These are phyloP conservation scores for Russula ochroleuca DNA, from an alignment of 768 basidiomycete genomes.

Conservation along the genomic window DNA sequence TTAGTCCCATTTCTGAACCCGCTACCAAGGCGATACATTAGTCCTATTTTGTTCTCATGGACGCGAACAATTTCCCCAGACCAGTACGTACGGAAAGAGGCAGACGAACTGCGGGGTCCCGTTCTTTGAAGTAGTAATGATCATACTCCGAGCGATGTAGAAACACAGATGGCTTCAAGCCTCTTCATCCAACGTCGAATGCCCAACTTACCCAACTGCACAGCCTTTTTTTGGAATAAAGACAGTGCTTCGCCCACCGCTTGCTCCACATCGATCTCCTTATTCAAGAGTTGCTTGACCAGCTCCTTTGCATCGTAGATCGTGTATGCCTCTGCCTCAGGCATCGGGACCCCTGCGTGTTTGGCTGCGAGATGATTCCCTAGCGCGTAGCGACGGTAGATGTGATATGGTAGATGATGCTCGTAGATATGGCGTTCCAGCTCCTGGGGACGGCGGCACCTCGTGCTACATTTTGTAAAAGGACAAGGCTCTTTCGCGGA, in stretches of 20 bases:
- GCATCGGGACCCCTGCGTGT: not conserved
- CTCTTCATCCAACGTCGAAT: not conserved
- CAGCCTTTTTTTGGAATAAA: not conserved
- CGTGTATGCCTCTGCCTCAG: not conserved
- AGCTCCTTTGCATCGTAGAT: slow-evolving; percentile 8
- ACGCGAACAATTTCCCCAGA: not conserved
- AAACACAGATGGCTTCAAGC: not conserved
- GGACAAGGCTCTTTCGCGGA: not conserved
- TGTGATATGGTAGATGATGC: not conserved
- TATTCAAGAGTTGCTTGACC: slow-evolving; percentile 2
- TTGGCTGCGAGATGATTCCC: not conserved
- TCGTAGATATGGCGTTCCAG: slow-evolving; percentile 3
- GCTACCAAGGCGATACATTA: no score
- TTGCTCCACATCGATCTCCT: not conserved
- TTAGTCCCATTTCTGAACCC: no score
- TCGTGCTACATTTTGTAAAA: not conserved
- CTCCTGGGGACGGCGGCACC: not conserved
- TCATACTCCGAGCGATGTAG: not conserved
- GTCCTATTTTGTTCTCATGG: not conserved
- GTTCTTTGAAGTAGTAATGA: no score
- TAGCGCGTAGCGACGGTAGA: slow-evolving; percentile 1
- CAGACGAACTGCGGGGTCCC: no score
- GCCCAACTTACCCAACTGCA: not conserved
- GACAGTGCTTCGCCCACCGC: not conserved
- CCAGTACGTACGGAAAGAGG: not conserved